Evolutionary conservation across 495 filamentous ascomycete genomes (phyloP).

Genomic region (Talaromyces borbonicus): DNA sequence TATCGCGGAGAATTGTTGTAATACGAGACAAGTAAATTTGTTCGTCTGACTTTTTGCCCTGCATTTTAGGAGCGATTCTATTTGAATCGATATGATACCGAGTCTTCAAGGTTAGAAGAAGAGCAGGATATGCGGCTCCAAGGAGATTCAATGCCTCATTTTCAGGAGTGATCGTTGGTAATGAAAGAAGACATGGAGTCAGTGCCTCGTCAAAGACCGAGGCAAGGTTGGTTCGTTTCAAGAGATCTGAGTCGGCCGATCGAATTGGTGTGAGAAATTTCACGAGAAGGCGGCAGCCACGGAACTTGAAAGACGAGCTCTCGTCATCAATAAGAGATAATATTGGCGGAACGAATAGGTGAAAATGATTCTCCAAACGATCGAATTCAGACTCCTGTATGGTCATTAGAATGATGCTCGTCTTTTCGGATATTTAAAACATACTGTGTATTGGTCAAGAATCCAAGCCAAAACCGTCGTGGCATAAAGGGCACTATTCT

Average conservation of each 20-base stretch:
- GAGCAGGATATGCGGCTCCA: conserved; percentile 51
- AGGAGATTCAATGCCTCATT: conserved; percentile 58
- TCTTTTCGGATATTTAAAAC: background rate
- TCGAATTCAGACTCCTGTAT: conserved; percentile 17
- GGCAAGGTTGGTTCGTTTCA: conserved; percentile 63
- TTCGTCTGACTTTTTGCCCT: conserved; percentile 3
- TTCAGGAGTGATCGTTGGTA: conserved; percentile 73
- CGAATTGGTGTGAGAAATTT: conserved; percentile 51
- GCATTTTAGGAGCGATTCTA: background rate
- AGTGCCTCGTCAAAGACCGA: conserved; percentile 73
- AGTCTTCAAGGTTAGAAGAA: conserved; percentile 49
- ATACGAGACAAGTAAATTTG: conserved; percentile 14
- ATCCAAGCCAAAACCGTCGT: conserved; percentile 60
- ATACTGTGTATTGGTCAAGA: conserved; percentile 35
- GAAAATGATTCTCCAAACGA: conserved; percentile 52
- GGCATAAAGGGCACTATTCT: conserved; percentile 49
- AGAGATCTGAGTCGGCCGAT: conserved; percentile 36
- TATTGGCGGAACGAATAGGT: conserved; percentile 73
- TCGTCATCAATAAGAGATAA: conserved; percentile 71
- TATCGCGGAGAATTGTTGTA: conserved; percentile 27
- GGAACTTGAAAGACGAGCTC: conserved; percentile 41
- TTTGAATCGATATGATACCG: conserved; percentile 13
- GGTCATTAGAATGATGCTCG: background rate
- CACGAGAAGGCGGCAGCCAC: conserved; percentile 50
- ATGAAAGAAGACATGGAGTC: conserved; percentile 57